Conservation (phyloP, 805 yeast genomes). For the Hanseniaspora vineae region DNA sequence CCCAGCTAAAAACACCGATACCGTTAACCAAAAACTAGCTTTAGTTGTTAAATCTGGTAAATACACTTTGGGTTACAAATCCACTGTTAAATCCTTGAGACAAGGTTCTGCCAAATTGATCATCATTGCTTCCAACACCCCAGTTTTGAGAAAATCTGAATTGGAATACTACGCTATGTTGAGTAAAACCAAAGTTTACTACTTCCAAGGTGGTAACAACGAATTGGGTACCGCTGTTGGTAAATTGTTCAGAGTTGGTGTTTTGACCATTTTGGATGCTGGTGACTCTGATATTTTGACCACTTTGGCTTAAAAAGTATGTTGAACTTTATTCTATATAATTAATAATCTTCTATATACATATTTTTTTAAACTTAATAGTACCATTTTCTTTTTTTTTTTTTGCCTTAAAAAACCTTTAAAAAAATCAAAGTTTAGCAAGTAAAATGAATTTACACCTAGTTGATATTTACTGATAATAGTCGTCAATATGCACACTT, state of each 20-base stretch:
- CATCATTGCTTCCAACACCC: slow-evolving; percentile 98
- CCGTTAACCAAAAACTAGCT: slow-evolving; percentile 96
- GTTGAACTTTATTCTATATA: neutral
- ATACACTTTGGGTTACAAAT: slow-evolving; percentile 99
- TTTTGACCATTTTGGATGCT: slow-evolving; percentile 88
- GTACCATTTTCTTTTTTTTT: too few species aligned
- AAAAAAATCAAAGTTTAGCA: too few species aligned
- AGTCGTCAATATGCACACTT: slow-evolving; percentile 23
- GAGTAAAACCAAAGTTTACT: slow-evolving; percentile 91
- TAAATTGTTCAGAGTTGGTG: slow-evolving; percentile 99
- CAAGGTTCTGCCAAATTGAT: slow-evolving; percentile 98
- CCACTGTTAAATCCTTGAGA: slow-evolving; percentile 96
- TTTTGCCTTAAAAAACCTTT: too few species aligned
- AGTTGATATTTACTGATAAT: too few species aligned
- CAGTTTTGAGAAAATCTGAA: slow-evolving; percentile 99
- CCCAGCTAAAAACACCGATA: slow-evolving; percentile 84
- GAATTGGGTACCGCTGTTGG: slow-evolving; percentile 99
- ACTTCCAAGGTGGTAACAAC: slow-evolving; percentile 99
- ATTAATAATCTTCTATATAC: neutral
- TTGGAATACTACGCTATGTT: slow-evolving; percentile 99
- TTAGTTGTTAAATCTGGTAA: slow-evolving; percentile 98
- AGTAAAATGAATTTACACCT: too few species aligned
- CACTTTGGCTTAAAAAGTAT: slow-evolving; percentile 30
- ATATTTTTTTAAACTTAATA: too few species aligned
- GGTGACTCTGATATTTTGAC: slow-evolving; percentile 99